A percentile compares a stretch with the other conserved stretches of the same genome.
These are phyloP conservation scores for Colletotrichum viniferum DNA, from an alignment of 2,329 filamentous ascomycete genomes.

Conservation along the genomic window DNA sequence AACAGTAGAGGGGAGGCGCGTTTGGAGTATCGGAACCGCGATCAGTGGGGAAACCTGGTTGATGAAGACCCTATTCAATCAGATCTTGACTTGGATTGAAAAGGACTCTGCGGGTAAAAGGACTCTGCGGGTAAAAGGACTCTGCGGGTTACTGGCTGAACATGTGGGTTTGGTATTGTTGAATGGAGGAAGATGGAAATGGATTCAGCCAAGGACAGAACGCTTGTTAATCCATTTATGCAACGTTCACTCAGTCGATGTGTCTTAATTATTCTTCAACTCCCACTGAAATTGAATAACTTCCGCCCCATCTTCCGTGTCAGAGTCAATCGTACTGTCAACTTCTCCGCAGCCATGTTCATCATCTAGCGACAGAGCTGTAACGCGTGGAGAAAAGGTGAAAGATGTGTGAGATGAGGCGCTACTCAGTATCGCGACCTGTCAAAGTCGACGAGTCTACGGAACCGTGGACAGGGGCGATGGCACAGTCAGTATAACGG, in stretches of 20 bases:
- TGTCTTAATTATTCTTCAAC: neutral
- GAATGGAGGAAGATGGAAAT: neutral
- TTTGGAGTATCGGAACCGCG: too few species aligned
- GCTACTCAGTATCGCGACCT: neutral
- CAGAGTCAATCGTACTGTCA: neutral
- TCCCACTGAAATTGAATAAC: neutral
- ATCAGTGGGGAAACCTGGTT: too few species aligned
- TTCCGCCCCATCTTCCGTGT: neutral
- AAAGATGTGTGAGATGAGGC: fast-evolving
- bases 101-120: too few species aligned
- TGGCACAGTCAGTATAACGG: neutral
- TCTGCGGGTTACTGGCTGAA: too few species aligned
- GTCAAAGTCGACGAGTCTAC: neutral
- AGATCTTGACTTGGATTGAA: too few species aligned
- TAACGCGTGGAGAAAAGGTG: neutral
- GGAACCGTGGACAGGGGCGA: neutral
- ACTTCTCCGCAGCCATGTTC: neutral
- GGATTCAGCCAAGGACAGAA: neutral
- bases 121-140: too few species aligned
- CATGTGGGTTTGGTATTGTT: too few species aligned
- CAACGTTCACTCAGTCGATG: fast-evolving
- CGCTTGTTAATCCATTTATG: too few species aligned
- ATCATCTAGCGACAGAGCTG: neutral
- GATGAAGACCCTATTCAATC: too few species aligned
- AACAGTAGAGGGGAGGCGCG: neutral